Evolutionary conservation across 176 grass and related monocot species (phyloP).

Genomic region (Chloris gayana): DNA sequence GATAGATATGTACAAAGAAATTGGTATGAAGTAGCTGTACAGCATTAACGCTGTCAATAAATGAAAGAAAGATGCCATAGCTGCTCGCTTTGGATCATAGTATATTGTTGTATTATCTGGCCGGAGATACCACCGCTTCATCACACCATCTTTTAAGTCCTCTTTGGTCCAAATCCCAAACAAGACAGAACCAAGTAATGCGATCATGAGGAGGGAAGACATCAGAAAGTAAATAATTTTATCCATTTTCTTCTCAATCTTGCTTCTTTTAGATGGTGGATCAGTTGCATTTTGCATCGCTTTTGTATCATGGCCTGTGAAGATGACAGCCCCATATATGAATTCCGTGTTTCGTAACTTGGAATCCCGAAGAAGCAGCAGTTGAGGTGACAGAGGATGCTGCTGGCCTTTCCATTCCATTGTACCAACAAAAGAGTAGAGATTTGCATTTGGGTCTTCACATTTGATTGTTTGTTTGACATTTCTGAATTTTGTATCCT

Average conservation of each 20-base stretch:
- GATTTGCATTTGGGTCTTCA: constrained; percentile 92
- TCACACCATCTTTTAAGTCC: constrained; percentile 63
- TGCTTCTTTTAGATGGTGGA: constrained; percentile 97
- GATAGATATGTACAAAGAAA: constrained; percentile 97
- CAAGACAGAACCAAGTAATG: constrained; percentile 81
- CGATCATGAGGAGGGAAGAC: constrained; percentile 62
- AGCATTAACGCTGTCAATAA: constrained; percentile 97
- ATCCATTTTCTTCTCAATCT: constrained; percentile 95
- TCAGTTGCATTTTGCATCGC: constrained; percentile 92
- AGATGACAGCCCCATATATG: constrained; percentile 89
- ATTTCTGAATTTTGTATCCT: constrained; percentile 53
- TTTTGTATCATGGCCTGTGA: constrained; percentile 97
- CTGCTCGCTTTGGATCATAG: constrained; percentile 67
- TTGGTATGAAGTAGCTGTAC: constrained; percentile 94
- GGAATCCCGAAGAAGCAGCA: constrained; percentile 90
- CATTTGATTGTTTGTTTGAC: constrained; percentile 76
- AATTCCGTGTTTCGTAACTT: constrained; percentile 95
- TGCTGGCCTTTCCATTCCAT: constrained; percentile 61
- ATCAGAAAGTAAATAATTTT: constrained; percentile 85
- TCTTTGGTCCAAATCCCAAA: constrained; percentile 86
- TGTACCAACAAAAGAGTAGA: constrained; percentile 95
- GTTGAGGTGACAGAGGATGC: constrained; percentile 75
- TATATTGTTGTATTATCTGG: constrained; percentile 66
- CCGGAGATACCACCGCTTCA: constrained; percentile 88
- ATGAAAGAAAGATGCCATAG: constrained; percentile 80